phyloP scores from a whole-genome alignment of 345 rosid species.

The Eucalyptus virginea region DNA sequence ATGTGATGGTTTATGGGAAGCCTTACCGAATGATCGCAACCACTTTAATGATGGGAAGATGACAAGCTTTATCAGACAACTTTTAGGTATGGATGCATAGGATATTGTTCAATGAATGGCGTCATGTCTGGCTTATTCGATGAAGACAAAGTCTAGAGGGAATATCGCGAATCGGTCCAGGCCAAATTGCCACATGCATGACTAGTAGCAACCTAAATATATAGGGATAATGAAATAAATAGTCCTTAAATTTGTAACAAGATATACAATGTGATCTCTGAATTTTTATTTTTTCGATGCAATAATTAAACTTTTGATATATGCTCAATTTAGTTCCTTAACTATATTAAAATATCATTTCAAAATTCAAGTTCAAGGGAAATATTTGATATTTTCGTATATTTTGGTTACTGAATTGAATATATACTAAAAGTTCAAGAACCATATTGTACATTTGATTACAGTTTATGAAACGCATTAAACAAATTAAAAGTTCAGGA shows the following conservation, averaged over 20 bases:
- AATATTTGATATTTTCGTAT: no score
- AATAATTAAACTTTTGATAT: no score
- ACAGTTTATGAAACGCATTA: accelerated
- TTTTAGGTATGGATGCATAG: background rate
- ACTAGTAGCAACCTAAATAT: background rate
- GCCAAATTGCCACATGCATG: background rate
- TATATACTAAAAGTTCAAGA: accelerated
- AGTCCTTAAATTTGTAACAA: no score
- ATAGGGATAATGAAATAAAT: no score
- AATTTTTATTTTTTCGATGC: no score
- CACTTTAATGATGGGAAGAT: background rate
- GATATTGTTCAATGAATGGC: background rate
- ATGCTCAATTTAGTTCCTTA: background rate
- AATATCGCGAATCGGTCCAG: background rate
- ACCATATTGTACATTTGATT: accelerated
- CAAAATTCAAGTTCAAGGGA: background rate
- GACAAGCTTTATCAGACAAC: background rate
- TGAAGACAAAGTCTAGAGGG: background rate
- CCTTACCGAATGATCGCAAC: background rate
- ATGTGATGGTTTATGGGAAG: background rate
- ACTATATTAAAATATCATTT: background rate
- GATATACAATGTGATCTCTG: accelerated
- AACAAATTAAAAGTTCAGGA: no score
- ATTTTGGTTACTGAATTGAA: no score
- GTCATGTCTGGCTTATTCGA: background rate